Evolutionary conservation across 2,329 filamentous ascomycete genomes (phyloP), one percentile per base, ranked within the genome.

Genomic region (Diaporthe humulicola): DNA sequence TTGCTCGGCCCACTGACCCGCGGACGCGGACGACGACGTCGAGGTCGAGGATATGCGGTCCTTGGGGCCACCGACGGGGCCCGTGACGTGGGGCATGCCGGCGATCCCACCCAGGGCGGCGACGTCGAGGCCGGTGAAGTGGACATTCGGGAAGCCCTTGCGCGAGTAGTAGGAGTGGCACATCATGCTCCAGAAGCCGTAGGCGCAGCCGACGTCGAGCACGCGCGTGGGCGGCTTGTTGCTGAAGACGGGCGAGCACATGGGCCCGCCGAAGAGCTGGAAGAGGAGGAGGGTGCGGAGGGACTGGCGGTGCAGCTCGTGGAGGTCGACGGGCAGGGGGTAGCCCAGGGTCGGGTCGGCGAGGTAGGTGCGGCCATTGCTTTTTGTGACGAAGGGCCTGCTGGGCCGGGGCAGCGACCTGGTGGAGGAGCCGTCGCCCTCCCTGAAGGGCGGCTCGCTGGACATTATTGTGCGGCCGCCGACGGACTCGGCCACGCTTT

Each of bases 111-210:
- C 83, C n/a, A 86, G 79, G 5, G 94, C 92, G 12, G 94, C 93
- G 73, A 98, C 91, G 81, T 98, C 95, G 54, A 98, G 84, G 1
- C 95, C 96, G 0, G 93, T 94, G 81, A 97, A 98, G 7, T 91
- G 90, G 30, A 97, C 92, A 75, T 92, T 88, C 6, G 88, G 85
- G 80, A 93, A 89, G 19, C 95, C 95, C 73, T 90, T 87, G 66
- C 90, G 88, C 73, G 90, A 88, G 81, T 96, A 95, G 83, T 94
- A 93, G 48, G 94, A 91, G 82, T 98, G 93, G 82, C 95, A 97
- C 87, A 95, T 92, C 84, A 94, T 93, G 79, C 94, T 96, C 96
- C 96, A 98, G 81, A 97, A 94, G 33, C 92, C 96, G 28, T 93
- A 93, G 25, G 96, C 96, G 83, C 96, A 98, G 40, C 93, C 95